phyloP scores from a whole-genome alignment of 2,329 filamentous ascomycete genomes.

The Fusarium haematococcum region DNA sequence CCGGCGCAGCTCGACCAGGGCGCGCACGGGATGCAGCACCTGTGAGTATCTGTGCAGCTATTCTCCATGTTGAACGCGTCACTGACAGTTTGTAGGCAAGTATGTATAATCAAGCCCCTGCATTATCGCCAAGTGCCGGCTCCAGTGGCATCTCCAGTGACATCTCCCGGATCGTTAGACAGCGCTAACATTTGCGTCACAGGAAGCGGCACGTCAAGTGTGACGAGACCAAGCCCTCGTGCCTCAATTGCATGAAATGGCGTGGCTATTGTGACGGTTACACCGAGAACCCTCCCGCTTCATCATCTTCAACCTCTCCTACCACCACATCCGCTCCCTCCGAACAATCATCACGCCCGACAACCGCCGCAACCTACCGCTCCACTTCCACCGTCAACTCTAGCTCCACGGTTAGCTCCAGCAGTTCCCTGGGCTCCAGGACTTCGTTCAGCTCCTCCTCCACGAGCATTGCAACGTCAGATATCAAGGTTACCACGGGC shows the following conservation, averaged over 20 bases:
- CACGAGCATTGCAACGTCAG: conserved; percentile 20
- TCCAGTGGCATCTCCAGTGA: not conserved
- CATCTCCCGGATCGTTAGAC: not conserved
- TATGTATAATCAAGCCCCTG: conserved; percentile 36
- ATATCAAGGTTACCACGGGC: conserved; percentile 29
- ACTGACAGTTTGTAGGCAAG: conserved; percentile 46
- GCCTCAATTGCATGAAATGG: conserved; percentile 57
- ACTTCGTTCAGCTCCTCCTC: conserved; percentile 2
- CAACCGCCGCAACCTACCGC: conserved; percentile 1
- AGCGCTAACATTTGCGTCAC: conserved; percentile 14
- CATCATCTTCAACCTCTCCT: conserved; percentile 9
- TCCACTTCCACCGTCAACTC: conserved; percentile 8
- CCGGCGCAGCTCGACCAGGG: conserved; percentile 52
- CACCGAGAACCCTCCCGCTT: conserved; percentile 26
- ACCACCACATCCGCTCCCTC: conserved; percentile 5
- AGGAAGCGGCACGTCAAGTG: conserved; percentile 58
- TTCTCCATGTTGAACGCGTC: not conserved
- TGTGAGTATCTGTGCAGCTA: conserved; percentile 45
- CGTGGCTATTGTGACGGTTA: conserved; percentile 55
- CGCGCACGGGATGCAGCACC: conserved; percentile 53
- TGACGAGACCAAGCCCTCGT: conserved; percentile 56
- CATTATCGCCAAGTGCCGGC: not conserved
- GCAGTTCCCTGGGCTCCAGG: not conserved
- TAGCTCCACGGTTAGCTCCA: not conserved
- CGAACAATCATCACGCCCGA: conserved; percentile 17